These are phyloP conservation scores for Cordia subcordata DNA, from an alignment of 257 asterid genomes.

Conservation along the genomic window DNA sequence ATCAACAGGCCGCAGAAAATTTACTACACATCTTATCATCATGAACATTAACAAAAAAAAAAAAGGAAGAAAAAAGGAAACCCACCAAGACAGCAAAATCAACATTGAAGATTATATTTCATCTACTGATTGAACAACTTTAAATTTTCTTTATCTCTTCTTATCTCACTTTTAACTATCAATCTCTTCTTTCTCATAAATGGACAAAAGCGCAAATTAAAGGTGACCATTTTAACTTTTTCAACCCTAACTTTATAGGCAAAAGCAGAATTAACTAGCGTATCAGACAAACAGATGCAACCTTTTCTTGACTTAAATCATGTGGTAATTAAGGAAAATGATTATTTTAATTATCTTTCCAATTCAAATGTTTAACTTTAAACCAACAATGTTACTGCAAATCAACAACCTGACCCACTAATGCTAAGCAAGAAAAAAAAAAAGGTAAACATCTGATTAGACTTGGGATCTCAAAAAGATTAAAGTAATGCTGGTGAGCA, in stretches of 20 bases:
- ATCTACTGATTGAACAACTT: background rate
- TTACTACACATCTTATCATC: background rate
- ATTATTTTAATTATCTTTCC: conserved; percentile 11
- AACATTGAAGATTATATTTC: background rate
- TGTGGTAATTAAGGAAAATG: conserved; percentile 10
- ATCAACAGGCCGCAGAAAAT: too few relatives aligned
- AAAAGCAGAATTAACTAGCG: conserved; percentile 9
- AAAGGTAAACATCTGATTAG: background rate
- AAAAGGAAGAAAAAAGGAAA: background rate
- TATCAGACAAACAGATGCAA: conserved; percentile 10
- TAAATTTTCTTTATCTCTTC: background rate
- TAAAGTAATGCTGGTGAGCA: background rate
- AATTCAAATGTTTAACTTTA: conserved; percentile 26
- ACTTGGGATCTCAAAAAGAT: conserved; percentile 1
- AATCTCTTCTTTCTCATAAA: conserved; percentile 1
- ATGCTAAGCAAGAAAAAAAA: conserved; percentile 20
- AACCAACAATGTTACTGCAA: conserved; percentile 20
- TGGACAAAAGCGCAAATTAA: conserved; percentile 1
- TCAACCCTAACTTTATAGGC: conserved; percentile 12
- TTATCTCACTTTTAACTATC: background rate
- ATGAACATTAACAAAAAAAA: background rate
- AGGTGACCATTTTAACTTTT: conserved; percentile 21
- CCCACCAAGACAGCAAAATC: conserved; percentile 16
- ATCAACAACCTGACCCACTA: conserved; percentile 24
- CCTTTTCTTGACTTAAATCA: conserved; percentile 17